Percentiles rank a stretch among this genome's conserved stretches.
These are phyloP conservation scores for Pseudocercospora cruenta DNA, from an alignment of 2,329 filamentous ascomycete genomes.

Conservation along the genomic window DNA sequence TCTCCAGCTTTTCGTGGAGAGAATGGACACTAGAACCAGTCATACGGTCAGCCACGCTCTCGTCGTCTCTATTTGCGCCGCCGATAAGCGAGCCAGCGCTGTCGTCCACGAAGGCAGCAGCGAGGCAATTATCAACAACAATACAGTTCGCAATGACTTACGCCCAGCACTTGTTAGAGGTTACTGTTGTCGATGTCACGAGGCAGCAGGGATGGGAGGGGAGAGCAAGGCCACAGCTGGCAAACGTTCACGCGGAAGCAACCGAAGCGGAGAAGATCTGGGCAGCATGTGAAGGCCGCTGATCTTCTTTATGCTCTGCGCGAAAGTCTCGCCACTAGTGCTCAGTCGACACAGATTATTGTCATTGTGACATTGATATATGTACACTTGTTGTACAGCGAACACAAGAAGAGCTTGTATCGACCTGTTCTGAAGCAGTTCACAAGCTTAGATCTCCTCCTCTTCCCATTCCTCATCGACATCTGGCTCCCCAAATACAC, in stretches of 20 bases:
- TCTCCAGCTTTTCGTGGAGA: background rate
- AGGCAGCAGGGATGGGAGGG: background rate
- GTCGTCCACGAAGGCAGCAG: background rate
- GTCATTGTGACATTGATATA: conserved; percentile 6
- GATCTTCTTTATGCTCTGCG: background rate
- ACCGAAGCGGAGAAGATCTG: background rate
- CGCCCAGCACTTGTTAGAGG: conserved; percentile 1
- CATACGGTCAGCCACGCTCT: conserved; percentile 5
- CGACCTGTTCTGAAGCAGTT: background rate
- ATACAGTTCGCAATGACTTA: background rate
- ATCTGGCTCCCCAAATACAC: conserved; percentile 61
- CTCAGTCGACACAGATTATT: background rate
- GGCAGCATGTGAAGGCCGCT: background rate
- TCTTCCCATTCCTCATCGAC: conserved; percentile 61
- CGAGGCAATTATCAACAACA: background rate
- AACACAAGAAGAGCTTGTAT: background rate
- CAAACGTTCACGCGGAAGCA: background rate
- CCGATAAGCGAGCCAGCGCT: background rate
- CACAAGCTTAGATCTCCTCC: conserved; percentile 34
- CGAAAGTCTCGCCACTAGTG: background rate
- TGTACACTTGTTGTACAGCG: background rate
- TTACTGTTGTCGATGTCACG: conserved; percentile 5
- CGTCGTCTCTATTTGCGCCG: conserved; percentile 1
- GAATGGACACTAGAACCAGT: conserved; percentile 3
- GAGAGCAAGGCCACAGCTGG: background rate